Conservation (phyloP, 2,329 filamentous ascomycete species). For the Botryotinia narcissicola region DNA sequence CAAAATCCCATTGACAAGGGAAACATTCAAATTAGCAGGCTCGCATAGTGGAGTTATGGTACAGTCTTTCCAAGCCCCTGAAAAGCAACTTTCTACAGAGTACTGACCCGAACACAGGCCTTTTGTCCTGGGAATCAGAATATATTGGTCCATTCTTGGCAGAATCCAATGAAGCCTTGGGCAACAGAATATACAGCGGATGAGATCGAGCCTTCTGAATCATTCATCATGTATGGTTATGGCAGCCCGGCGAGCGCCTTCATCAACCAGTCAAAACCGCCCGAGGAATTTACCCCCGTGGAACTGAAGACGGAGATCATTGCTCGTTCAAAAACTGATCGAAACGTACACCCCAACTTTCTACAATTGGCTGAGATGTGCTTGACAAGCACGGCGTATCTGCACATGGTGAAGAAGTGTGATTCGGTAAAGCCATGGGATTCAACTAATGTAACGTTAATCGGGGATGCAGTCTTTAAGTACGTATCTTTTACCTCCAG, state of each 20-base stretch:
- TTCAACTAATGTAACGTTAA: conserved; percentile 29
- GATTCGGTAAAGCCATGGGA: conserved; percentile 32
- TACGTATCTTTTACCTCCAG: conserved; percentile 15
- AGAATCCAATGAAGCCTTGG: conserved; percentile 30
- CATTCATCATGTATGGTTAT: conserved; percentile 36
- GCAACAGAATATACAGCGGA: conserved; percentile 28
- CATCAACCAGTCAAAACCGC: conserved; percentile 29
- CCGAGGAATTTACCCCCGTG: conserved; percentile 24
- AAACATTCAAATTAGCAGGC: conserved; percentile 27
- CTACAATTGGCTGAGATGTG: conserved; percentile 27
- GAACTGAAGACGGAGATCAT: conserved; percentile 34
- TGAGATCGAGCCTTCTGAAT: conserved; percentile 32
- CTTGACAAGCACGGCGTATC: conserved; percentile 28
- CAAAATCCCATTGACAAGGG: conserved; percentile 33
- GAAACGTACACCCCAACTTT: conserved; percentile 28
- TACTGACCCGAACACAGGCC: conserved; percentile 23
- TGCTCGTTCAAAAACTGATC: conserved; percentile 23
- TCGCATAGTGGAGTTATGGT: conserved; percentile 31
- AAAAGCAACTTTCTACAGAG: background rate
- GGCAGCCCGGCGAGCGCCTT: conserved; percentile 29
- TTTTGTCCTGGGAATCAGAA: conserved; percentile 33
- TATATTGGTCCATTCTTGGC: conserved; percentile 34
- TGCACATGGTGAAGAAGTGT: conserved; percentile 30
- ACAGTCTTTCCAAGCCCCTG: background rate
- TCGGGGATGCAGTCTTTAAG: conserved; percentile 36